Base-by-base conservation (phyloP, 768 basidiomycete species). In the Auricularia heimuer region DNA sequence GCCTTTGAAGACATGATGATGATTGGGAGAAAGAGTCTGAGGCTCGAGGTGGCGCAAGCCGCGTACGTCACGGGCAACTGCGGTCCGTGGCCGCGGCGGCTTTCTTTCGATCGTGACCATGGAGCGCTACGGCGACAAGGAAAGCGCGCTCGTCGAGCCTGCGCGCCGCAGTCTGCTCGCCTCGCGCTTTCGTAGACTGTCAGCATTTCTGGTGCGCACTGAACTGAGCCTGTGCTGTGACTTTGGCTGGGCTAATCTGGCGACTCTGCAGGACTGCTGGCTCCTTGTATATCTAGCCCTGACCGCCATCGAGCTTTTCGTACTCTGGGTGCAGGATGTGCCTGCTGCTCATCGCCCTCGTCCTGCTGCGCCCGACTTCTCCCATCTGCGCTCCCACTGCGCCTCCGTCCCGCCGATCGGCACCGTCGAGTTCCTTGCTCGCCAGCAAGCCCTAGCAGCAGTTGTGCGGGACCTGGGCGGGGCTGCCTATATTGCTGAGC, bases 401-500 rank as follows among this genome's bases (percentile, higher is more conserved):
- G 73, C 77, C 10, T 68, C 79, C 64, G 73, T 79, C 21, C 69
- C 77, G n/a, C 79, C 85, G 8, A 86, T 89, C 67, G 66, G 69
- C 21, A 60, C 72, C 1, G 65, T 71, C 10, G 83, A 85, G 63
- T 84, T 82, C 68, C 71, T 77, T 29, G 72, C 71, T 36, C 81
- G 87, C n/a, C 89, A 89, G 69, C 76, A 70, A 4, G 67, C 72
- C 8, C 78, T 90, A 35, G 85, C 86, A 1, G 75, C 76, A 14
- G 75, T 72, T 0, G 79, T 90, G 18, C 72, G 77, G 63, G 66
- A 73, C 4, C 77, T 84, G 34, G 81, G 83, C 36, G 86, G 82
- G 0, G 79, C 83, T 6, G 87, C 88, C 16, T 94, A 90, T 72
- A 82, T 94, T 39, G 83, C 88, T 4, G 92, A 94, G 72, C 90